Evolutionary conservation across 2,329 filamentous ascomycete species (phyloP), one percentile per base, ranked within the genome.

Genomic region (Elsinoe necatrix): DNA sequence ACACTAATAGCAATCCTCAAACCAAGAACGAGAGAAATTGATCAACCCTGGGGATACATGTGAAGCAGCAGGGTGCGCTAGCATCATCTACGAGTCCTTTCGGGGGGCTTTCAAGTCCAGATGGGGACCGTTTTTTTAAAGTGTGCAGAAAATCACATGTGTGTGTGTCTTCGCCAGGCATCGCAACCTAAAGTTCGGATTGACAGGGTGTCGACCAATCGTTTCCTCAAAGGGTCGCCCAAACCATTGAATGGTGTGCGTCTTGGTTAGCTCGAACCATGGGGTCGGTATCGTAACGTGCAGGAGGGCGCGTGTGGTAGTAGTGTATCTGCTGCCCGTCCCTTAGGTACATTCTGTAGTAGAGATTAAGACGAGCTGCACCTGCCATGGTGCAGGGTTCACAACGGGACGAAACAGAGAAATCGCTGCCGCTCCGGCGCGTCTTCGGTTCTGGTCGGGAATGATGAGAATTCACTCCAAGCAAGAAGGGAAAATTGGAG

Each of bases 81-180:
- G 48, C 48, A 52, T 52, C 48, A 39, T 52, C 18, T 25, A 52
- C 48, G 34, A 20, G 9, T 21, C 18, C 31, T 23, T 25, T 34
- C 4, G 39, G 34, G 31, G 16, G 31, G 31, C 5, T 5, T 52
- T 52, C 18, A n/a, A 50, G 20, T 52, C 48, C 48, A 52, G 31
- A 37, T 37, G 31, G 29, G 48, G 29, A 31, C 48, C 48, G 31
- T 35, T 35, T 35, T 35, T 37, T 52, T 39, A 39, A 52, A 52
- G 29, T 39, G 48, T 52, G 48, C 31, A 52, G 48, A 52, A 52
- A 52, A 37, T 52, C 48, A 52, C 31, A 52, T 52, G 48, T 52
- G 48, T 52, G 48, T 52, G 48, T 52, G 7, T 48, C 18, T 35
- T 34, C 20, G 48, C 45, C 45, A 50, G 45, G 45, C 48, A 52